phyloP scores from a whole-genome alignment of 2,329 filamentous ascomycete species.

The Arachnopeziza araneosa region DNA sequence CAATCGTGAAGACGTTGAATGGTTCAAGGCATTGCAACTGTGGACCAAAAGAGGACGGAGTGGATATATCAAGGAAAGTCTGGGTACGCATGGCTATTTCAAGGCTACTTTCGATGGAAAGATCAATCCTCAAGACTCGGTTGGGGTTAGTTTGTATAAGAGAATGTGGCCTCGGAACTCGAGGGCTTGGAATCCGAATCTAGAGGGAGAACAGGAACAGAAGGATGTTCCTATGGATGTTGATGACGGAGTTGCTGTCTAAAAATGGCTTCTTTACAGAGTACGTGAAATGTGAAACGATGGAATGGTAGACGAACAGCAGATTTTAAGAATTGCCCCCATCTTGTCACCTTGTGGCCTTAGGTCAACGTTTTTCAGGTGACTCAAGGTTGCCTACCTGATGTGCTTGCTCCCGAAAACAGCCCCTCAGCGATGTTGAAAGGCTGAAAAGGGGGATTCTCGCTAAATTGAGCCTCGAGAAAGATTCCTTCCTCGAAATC shows the following conservation, averaged over 20 bases:
- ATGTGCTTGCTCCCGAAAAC: background rate
- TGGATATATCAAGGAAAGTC: conserved; percentile 87
- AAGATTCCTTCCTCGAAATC: background rate
- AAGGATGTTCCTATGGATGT: conserved; percentile 17
- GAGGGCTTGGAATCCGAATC: conserved; percentile 28
- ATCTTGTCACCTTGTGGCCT: background rate
- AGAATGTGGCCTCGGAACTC: conserved; percentile 74
- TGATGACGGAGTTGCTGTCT: conserved; percentile 9
- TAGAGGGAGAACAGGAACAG: conserved; percentile 7
- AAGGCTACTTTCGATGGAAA: conserved; percentile 96
- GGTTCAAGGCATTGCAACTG: conserved; percentile 94
- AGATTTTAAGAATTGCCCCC: background rate
- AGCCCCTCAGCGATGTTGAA: background rate
- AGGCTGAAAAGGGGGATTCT: background rate
- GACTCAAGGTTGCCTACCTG: background rate
- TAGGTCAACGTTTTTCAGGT: background rate
- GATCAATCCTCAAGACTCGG: conserved; percentile 91
- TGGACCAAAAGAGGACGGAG: conserved; percentile 88
- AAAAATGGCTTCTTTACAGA: background rate
- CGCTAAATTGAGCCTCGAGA: background rate
- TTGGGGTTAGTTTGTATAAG: conserved; percentile 88
- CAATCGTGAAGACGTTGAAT: conserved; percentile 87
- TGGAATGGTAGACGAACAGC: background rate
- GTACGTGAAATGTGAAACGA: background rate
- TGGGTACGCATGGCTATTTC: conserved; percentile 99